These are phyloP conservation scores for Tolypocladium tundrense DNA, from an alignment of 2,329 filamentous ascomycete genomes.

Conservation along the genomic window DNA sequence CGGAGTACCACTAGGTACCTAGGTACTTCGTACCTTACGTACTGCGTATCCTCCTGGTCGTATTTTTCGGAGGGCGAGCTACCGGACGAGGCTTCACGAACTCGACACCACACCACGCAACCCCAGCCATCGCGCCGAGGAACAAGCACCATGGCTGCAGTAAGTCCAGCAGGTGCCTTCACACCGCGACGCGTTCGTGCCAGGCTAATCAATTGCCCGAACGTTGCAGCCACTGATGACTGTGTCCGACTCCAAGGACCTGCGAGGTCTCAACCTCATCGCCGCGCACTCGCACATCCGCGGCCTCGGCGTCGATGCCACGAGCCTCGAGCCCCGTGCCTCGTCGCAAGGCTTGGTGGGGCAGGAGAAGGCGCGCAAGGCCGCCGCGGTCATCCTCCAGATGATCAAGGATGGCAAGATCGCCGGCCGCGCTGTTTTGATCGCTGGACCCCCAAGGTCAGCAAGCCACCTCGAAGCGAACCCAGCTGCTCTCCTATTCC, in stretches of 20 bases:
- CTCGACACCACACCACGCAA: background rate
- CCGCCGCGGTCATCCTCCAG: conserved; percentile 88
- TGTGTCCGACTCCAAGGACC: conserved; percentile 89
- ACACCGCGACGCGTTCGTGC: background rate
- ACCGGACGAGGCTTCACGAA: background rate
- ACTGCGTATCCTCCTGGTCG: background rate
- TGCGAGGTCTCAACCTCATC: conserved; percentile 93
- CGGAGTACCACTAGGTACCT: too few species aligned
- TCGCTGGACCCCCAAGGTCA: conserved; percentile 82
- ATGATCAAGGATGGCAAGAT: conserved; percentile 99
- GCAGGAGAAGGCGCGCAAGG: conserved; percentile 92
- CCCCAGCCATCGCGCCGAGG: background rate
- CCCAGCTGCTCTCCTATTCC: background rate
- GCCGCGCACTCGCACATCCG: conserved; percentile 97
- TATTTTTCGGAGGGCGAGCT: conserved; percentile 3
- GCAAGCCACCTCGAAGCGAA: conserved; percentile 2
- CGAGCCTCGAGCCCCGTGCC: conserved; percentile 76
- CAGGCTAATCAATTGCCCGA: background rate
- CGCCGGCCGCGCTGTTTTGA: conserved; percentile 85
- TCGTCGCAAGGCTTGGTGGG: conserved; percentile 90
- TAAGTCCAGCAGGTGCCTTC: conserved; percentile 23
- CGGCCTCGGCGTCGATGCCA: conserved; percentile 84
- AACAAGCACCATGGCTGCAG: conserved; percentile 38
- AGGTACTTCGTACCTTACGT: background rate
- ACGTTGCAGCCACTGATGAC: conserved; percentile 53